Base-by-base conservation (phyloP, 768 basidiomycete genomes). In the Phanerochaete sordida region DNA sequence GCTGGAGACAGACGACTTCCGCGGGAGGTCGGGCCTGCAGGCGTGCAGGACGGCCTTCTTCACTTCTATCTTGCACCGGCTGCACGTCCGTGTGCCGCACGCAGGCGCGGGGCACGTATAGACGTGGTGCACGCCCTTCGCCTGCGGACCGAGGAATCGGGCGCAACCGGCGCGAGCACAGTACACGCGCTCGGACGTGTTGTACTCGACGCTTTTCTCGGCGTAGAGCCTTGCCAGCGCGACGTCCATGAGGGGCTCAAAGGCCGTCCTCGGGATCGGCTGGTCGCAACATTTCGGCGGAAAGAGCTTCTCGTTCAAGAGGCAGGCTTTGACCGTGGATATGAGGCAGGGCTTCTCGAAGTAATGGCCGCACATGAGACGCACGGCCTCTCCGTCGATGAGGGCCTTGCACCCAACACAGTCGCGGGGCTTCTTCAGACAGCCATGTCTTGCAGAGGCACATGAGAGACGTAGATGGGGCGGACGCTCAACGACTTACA, bases 261-360 rank as follows among this genome's bases (percentile, higher is more conserved):
- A 66, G 19, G 57, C 15, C 6, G 43, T 39, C 26, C 39, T n/a
- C 31, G 68, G 65, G 44, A 72, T 67, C 6, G 43, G 8, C 12
- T 57, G 56, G n/a, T 63, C 35, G 59, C 72, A 72, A 61, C 73
- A 74, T 23, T 68, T 65, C 1, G 72, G 73, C 2, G 73, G 72
- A 60, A 70, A 70, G 13, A 69, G 58, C 3, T 66, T 53, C 33
- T 69, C 66, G 60, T 71, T 66, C 13, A 54, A 58, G 21, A 59
- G 56, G 16, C 70, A 57, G 1, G 62, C 50, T 26, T 66, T 33
- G 58, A 71, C 66, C 57, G 72, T 65, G 39, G 55, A 30, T n/a
- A 62, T 52, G 3, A 69, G 43, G 59, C 72, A 73, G 2, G 47
- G 46, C 23, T 37, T 21, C 57, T 71, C 65, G 60, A 70, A 73